Conservation (phyloP, 495 filamentous ascomycete species). For the Lophiotrema nucula region DNA sequence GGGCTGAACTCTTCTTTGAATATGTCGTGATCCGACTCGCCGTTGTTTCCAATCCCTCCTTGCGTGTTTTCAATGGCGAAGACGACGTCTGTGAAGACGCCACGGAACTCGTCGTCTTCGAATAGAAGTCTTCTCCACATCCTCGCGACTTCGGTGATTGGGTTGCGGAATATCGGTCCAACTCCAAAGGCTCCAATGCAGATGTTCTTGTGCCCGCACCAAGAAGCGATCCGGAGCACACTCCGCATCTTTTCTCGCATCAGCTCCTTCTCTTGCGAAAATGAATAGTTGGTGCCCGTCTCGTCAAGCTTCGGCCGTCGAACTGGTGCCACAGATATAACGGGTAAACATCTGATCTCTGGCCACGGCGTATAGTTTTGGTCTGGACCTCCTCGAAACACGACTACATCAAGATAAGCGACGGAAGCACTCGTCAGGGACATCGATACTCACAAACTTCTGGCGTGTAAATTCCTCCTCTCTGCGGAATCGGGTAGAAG, state of each 20-base stretch:
- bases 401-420: conserved; percentile 39
- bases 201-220: conserved; percentile 56
- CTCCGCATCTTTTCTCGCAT: conserved; percentile 70
- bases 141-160: conserved; percentile 61
- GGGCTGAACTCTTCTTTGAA: conserved; percentile 46
- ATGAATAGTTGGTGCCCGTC: conserved; percentile 64
- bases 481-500: conserved; percentile 68
- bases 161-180: conserved; percentile 68
- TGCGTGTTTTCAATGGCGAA: conserved; percentile 61
- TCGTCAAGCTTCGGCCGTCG: conserved; percentile 68
- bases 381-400: conserved; percentile 55
- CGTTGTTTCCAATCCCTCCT: conserved; percentile 31
- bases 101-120: conserved; percentile 63
- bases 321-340: conserved; percentile 70
- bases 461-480: conserved; percentile 65
- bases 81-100: conserved; percentile 64
- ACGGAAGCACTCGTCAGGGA: background rate
- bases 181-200: conserved; percentile 71
- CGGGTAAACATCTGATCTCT: conserved; percentile 53
- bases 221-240: conserved; percentile 64
- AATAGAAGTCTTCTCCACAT: conserved; percentile 69
- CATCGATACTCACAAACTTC: conserved; percentile 55
- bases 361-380: conserved; percentile 47
- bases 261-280: conserved; percentile 64
- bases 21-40: conserved; percentile 41